These are phyloP conservation scores for Lotus japonicus DNA, from an alignment of 306 rosid species.

Conservation along the genomic window DNA sequence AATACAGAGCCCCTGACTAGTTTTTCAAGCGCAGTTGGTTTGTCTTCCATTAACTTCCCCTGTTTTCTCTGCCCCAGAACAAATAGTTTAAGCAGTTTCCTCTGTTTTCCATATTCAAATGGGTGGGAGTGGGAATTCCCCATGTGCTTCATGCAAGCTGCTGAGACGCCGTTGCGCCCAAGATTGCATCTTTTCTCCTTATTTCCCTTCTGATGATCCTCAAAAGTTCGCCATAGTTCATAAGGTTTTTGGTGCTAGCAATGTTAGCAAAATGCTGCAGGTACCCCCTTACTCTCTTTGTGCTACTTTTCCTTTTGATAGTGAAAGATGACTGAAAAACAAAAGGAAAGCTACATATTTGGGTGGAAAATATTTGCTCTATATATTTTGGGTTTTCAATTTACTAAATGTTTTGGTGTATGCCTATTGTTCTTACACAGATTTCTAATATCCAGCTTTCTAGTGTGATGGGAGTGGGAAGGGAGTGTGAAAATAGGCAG, in stretches of 20 bases:
- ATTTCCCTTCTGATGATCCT: constrained; percentile 84
- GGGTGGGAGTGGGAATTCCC: constrained; percentile 52
- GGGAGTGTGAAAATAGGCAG: no score
- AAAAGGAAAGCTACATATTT: not conserved
- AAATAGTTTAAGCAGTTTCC: not conserved
- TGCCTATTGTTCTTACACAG: no score
- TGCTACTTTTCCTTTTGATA: not conserved
- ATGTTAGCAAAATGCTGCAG: constrained; percentile 93
- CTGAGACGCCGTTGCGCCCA: constrained; percentile 81
- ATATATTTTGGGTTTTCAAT: not conserved
- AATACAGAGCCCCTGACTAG: constrained; percentile 6
- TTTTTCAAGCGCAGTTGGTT: not conserved
- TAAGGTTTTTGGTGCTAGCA: constrained; percentile 97
- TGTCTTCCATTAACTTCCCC: not conserved
- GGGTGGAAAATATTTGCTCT: no score
- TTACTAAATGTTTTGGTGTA: not conserved
- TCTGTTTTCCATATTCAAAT: constrained; percentile 11
- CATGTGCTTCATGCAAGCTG: constrained; percentile 96
- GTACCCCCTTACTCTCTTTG: constrained; percentile 16
- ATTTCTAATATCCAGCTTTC: no score
- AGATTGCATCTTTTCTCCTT: constrained; percentile 85
- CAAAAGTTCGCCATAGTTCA: constrained; percentile 86
- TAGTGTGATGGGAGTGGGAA: no score
- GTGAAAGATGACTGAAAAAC: not conserved
- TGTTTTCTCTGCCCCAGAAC: not conserved